Evolutionary conservation across 108 stramenopile genomes (phyloP).

Genomic region (Pseudonitzschia multiseries): DNA sequence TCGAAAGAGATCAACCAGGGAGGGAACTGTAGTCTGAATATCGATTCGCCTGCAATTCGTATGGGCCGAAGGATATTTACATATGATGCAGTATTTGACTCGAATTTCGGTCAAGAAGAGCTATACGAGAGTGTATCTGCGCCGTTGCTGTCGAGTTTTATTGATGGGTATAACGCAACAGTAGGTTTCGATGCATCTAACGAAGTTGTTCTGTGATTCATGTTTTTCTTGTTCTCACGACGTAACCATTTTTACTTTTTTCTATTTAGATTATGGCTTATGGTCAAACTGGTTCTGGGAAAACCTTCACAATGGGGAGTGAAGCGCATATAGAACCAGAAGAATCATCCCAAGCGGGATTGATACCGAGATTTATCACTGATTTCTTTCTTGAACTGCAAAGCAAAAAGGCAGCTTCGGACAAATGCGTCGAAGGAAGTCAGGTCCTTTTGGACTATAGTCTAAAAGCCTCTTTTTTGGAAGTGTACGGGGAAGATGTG

Average conservation of each 20-base stretch:
- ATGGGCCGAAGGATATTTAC: constrained; percentile 71
- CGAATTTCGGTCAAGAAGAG: constrained; percentile 43
- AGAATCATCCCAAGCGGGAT: constrained; percentile 57
- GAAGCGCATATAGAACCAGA: constrained; percentile 64
- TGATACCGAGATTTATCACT: constrained; percentile 89
- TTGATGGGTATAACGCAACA: constrained; percentile 92
- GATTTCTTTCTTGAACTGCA: constrained; percentile 71
- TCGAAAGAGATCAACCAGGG: constrained; percentile 65
- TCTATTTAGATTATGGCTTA: constrained; percentile 74
- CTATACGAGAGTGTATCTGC: constrained; percentile 69
- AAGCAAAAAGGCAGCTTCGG: constrained; percentile 44
- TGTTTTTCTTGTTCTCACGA: constrained; percentile 9
- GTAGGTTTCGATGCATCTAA: constrained; percentile 21
- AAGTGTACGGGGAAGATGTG: constrained; percentile 94
- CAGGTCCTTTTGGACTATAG: constrained; percentile 47
- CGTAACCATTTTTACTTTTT: background rate
- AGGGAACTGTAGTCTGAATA: constrained; percentile 56
- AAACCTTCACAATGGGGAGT: constrained; percentile 87
- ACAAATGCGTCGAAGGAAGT: constrained; percentile 17
- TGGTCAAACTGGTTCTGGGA: constrained; percentile 89
- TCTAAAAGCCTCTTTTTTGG: constrained; percentile 84
- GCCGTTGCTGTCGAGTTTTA: constrained; percentile 68
- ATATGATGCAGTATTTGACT: constrained; percentile 78
- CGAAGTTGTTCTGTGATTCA: constrained; percentile 1
- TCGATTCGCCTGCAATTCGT: constrained; percentile 46